Evolutionary conservation across 345 rosid species (phyloP).

Genomic region (Moricandia moricandioides): DNA sequence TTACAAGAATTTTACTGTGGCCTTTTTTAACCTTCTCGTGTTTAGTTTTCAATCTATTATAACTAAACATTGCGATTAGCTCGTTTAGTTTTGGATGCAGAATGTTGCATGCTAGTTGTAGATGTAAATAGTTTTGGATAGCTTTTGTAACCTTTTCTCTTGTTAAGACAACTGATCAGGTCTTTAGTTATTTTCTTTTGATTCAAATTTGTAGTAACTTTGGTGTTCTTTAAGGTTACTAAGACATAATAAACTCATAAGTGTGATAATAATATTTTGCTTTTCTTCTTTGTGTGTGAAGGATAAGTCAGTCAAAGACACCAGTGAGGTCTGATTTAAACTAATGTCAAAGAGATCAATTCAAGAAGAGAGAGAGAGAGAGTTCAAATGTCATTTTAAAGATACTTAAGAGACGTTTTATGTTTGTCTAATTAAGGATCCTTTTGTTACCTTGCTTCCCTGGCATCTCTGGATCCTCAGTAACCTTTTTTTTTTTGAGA

Average conservation of each 20-base stretch:
- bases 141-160: neutral
- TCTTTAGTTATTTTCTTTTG: neutral
- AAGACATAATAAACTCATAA: neutral
- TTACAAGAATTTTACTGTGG: neutral
- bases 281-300: neutral
- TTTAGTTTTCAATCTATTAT: neutral
- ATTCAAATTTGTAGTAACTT: neutral
- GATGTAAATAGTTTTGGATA: neutral
- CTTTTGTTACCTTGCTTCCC: neutral
- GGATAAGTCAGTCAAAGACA: neutral
- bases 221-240: neutral
- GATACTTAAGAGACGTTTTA: neutral
- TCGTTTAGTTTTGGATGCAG: neutral
- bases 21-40: neutral
- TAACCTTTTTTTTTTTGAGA: too few relatives aligned
- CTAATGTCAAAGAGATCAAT: neutral
- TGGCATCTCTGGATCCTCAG: too few relatives aligned
- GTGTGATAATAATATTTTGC: neutral
- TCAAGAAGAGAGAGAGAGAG: neutral
- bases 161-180: neutral
- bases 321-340: neutral
- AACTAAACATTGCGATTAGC: neutral
- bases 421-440: neutral
- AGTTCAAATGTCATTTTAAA: neutral
- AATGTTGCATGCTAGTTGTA: neutral